These are phyloP conservation scores for Fusarium sp. DNA, from an alignment of 2,329 filamentous ascomycete genomes.

Conservation along the genomic window DNA sequence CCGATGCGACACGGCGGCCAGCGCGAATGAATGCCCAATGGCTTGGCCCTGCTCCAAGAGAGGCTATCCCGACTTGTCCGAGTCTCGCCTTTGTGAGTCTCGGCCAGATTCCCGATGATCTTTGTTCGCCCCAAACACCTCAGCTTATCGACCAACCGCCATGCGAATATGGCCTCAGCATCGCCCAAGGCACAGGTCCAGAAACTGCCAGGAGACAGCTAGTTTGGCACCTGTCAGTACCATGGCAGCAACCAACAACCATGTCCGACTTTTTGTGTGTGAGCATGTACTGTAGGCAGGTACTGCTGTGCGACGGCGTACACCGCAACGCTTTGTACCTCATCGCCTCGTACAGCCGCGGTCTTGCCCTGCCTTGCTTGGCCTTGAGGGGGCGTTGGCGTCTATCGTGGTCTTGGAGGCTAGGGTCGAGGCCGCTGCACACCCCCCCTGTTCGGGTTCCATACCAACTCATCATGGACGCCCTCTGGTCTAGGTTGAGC, in stretches of 20 bases:
- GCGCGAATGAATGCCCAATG: conserved; percentile 27
- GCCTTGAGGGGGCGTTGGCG: conserved; percentile 36
- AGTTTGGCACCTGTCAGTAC: conserved; percentile 41
- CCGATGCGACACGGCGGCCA: conserved; percentile 19
- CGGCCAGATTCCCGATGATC: conserved; percentile 14
- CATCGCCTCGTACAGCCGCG: conserved; percentile 39
- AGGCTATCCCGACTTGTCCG: conserved; percentile 25
- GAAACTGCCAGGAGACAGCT: conserved; percentile 16
- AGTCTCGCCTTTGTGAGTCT: conserved; percentile 23
- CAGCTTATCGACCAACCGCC: conserved; percentile 17
- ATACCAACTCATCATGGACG: conserved; percentile 32
- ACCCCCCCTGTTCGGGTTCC: conserved; percentile 20
- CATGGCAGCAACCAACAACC: conserved; percentile 17
- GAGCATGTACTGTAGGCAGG: conserved; percentile 8
- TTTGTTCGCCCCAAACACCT: conserved; percentile 20
- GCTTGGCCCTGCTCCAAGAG: conserved; percentile 20
- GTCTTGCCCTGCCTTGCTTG: conserved; percentile 25
- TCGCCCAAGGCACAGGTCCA: conserved; percentile 20
- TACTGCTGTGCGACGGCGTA: conserved; percentile 33
- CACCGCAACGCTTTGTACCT: conserved; percentile 38
- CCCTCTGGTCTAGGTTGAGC: conserved; percentile 38
- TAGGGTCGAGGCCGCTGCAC: conserved; percentile 28
- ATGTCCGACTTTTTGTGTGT: conserved; percentile 10
- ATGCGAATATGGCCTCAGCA: conserved; percentile 36
- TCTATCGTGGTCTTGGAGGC: conserved; percentile 31